Evolutionary conservation across 306 rosid species (phyloP), one percentile per base, ranked within the genome.

Genomic region (Lagenaria siceraria): DNA sequence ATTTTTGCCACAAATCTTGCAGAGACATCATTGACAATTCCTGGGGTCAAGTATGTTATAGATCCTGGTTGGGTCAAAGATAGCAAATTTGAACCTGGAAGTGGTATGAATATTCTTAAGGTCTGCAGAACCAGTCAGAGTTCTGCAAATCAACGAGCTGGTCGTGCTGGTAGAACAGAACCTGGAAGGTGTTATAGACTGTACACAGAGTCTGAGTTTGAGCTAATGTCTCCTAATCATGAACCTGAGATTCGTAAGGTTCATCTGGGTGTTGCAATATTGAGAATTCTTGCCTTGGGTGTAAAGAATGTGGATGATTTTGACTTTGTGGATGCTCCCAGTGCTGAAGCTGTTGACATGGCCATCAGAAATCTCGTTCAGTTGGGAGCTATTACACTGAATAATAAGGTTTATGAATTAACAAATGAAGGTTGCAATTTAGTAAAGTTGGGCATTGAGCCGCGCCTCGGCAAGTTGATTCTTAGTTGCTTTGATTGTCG

Each of bases 231-330:
- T 72, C 82, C 80, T 58, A 83, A 88, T 82, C 99, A 90, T 84
- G 99, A 95, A 73, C 99, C 99, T 25, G 99, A 95, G 89, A 92
- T 95, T 77, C 92, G 88, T 43, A 87, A 96, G 79, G 99, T 95
- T 85, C 97, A 95, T 87, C 97, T 95, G 82, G 99, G 99, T 73
- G 87, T 95, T 55, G 99, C 99, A 49, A 95, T 89, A 75, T 80
- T 95, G 80, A 90, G 92, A 84, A 92, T 95, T 74, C 90, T 95
- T 85, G 93, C 99, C 74, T 82, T 92, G 78, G 96, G 98, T 69
- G 80, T 90, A 70, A 87, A 87, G 86, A 87, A 88, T 81, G 87
- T 92, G 43, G 83, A 75, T 78, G 92, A 86, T 71, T 96, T 96
- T 83, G 96, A 92, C 81, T 96, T 89, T 83, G 88, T 96, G 31